Evolutionary conservation across 1,284 basidiomycete genomes (phyloP).

Genomic region (Rhodotorula mucilaginosa): DNA sequence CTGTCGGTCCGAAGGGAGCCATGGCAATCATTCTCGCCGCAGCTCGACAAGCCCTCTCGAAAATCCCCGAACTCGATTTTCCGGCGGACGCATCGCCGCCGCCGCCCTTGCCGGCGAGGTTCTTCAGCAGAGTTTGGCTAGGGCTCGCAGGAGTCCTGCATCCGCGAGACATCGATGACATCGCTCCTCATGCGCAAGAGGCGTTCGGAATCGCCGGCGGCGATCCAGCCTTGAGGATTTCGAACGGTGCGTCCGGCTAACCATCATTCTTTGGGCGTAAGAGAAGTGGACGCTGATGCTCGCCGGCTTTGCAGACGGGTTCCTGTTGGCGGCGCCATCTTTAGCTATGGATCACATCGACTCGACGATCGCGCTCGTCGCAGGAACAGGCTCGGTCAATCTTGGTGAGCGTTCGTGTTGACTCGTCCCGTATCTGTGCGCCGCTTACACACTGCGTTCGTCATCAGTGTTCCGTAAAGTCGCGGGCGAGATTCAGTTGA

Average conservation of each 20-base stretch:
- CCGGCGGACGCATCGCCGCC: neutral
- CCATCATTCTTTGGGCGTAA: no score
- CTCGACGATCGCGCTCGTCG: conserved; percentile 27
- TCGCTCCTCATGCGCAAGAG: conserved; percentile 11
- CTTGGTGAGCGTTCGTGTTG: conserved; percentile 11
- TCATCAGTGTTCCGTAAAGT: conserved; percentile 23
- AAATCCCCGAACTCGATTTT: neutral
- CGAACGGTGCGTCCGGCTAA: conserved; percentile 24
- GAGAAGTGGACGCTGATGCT: neutral
- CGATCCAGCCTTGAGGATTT: conserved; percentile 22
- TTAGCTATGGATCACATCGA: conserved; percentile 10
- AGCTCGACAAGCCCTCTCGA: conserved; percentile 10
- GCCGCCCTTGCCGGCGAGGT: conserved; percentile 2
- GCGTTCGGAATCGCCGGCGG: conserved; percentile 18
- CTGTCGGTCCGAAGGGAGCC: conserved; percentile 15
- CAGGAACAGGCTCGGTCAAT: conserved; percentile 10
- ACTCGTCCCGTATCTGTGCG: no score
- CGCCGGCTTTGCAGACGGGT: conserved; percentile 22
- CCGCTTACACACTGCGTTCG: neutral
- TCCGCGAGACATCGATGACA: conserved; percentile 13
- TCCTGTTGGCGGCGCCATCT: conserved; percentile 23
- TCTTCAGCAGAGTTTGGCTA: conserved; percentile 35
- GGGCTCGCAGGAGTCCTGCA: conserved; percentile 30
- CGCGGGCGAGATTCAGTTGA: conserved; percentile 6
- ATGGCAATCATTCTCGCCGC: conserved; percentile 24